Base-by-base conservation (phyloP, 2,329 filamentous ascomycete species). In the Fusarium miscanthi region DNA sequence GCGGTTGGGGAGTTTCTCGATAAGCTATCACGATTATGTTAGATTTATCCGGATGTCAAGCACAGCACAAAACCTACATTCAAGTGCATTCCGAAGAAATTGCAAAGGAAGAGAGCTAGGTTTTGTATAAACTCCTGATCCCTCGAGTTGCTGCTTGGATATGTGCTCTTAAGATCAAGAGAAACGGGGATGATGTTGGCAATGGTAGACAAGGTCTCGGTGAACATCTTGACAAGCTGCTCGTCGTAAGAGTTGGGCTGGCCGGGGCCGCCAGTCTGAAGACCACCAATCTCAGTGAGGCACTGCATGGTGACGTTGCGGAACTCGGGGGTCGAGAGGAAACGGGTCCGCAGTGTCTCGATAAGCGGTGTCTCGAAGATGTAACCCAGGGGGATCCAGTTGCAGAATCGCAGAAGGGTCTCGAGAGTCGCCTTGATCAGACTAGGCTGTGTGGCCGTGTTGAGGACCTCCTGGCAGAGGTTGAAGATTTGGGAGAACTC, bases 41-140 rank as follows among this genome's bases (percentile, higher is more conserved):
- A 78, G 76, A 42, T 38, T 37, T 8, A 23, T 14, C 16, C 10
- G 13, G 79, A 68, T 48, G 72, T 8, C 48, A 43, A 30, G 42
- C 10, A 33, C n/a, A 23, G 35, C 27, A 31, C 17, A 53, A 51
- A 40, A 81, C 85, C 80, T 84, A 94, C 93, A 78, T 91, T 92
- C 58, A 99, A 87, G 79, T 98, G 97, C 82, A 94, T 94, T 72
- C 93, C 93, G 81, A 98, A 99, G 83, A 98, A 99, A 82, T 97
- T 98, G 85, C 93, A 97, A 33, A 99, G 88, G 84, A 99, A 99
- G 16, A 99, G 89, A 3, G 96, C 95, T 69, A 99, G 84, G 78
- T 99, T 98, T 82, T 98, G 94, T 57, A 99, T 94, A 80, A 99
- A 99, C 80, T 99, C 95, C 80, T 99, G 96, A 76, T 99, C 96